These are phyloP conservation scores for Salvia miltiorrhiza DNA, from an alignment of 257 asterid species.

Conservation along the genomic window DNA sequence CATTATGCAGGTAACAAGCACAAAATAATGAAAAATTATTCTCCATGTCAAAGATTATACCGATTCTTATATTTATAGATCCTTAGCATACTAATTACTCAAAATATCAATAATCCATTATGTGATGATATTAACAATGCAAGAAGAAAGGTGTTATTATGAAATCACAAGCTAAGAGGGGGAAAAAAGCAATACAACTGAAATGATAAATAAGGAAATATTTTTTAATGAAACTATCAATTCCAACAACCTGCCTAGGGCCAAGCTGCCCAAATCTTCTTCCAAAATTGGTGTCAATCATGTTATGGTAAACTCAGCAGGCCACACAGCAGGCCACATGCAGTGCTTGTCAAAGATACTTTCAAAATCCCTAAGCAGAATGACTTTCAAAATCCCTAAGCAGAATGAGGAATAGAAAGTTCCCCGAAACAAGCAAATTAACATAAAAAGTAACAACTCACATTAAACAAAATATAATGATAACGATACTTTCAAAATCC, in stretches of 20 bases:
- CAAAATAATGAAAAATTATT: neutral
- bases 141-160: neutral
- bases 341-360: neutral
- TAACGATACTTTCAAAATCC: no score
- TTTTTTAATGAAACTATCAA: no score
- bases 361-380: neutral
- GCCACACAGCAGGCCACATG: no score
- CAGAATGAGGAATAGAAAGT: neutral
- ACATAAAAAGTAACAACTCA: neutral
- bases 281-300: no score
- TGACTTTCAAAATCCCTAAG: no score
- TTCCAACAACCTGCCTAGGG: no score
- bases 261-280: no score
- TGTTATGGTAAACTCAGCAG: no score
- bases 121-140: neutral
- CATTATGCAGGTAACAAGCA: neutral
- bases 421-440: neutral
- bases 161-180: neutral
- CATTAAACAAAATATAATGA: no score
- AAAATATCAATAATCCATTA: neutral
- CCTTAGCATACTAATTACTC: neutral
- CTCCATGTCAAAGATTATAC: neutral
- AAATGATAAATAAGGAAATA: neutral
- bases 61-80: neutral
- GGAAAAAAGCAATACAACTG: neutral